phyloP scores from a whole-genome alignment of 768 basidiomycete species.

The Naganishia onofrii region DNA sequence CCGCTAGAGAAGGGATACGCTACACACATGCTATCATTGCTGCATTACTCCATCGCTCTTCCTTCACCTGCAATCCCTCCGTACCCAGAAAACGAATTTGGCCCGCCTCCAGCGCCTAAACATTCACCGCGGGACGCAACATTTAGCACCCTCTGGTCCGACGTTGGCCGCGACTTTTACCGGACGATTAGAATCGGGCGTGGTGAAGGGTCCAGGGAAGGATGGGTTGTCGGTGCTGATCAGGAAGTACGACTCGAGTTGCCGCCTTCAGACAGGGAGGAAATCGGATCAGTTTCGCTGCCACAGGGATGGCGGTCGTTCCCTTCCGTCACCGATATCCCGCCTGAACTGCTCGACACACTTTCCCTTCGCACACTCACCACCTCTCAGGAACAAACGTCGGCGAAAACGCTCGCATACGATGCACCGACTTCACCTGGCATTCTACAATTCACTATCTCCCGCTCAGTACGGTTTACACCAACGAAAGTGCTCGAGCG shows the following conservation, averaged over 20 bases:
- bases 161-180: constrained; percentile 22
- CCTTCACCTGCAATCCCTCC: constrained; percentile 1
- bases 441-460: constrained; percentile 5
- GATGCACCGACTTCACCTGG: constrained; percentile 19
- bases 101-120: not conserved
- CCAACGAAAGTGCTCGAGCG: not conserved
- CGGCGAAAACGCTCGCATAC: not conserved
- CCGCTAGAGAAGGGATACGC: constrained; percentile 23
- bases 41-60: constrained; percentile 16
- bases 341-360: not conserved
- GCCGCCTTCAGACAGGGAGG: not conserved
- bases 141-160: constrained; percentile 22
- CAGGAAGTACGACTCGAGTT: constrained; percentile 20
- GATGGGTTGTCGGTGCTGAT: constrained; percentile 15
- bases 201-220: constrained; percentile 9
- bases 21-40: constrained; percentile 8
- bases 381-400: not conserved
- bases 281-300: not conserved
- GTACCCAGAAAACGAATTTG: constrained; percentile 9
- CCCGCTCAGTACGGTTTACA: not conserved
- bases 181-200: constrained; percentile 3
- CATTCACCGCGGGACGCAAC: constrained; percentile 7
- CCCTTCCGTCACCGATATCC: constrained; percentile 1
- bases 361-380: not conserved
- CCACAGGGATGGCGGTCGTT: constrained; percentile 10